Base-by-base conservation (phyloP, 2,329 filamentous ascomycete genomes). In the Phyllosticta paracitricarpa region DNA sequence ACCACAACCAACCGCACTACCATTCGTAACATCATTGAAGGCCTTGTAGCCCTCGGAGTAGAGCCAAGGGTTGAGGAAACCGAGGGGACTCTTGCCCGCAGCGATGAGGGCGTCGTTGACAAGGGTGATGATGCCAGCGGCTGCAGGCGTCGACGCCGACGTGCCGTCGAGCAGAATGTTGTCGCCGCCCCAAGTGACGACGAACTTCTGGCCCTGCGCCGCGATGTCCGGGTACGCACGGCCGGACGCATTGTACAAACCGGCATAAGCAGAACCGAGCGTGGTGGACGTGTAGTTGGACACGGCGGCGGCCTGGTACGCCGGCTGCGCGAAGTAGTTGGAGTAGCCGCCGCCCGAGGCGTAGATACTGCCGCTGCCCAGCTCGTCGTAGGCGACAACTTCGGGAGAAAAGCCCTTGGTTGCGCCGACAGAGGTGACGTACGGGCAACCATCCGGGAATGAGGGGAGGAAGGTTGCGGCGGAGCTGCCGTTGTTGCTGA, bases 401-500 rank as follows among this genome's bases (percentile, higher is more conserved):
- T 87, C 86, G 0, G 84, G 84, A 63, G 77, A 69, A 52, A 79
- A 75, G 64, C 76, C 72, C 64, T 77, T 74, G 1, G 84, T 85
- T 1, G 82, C 86, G 6, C 87, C 87, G 1, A 89, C 82, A 2
- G 80, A 75, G 0, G 87, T 89, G 7, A 89, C 81, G 70, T 83
- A 89, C 0, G 86, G 87, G 66, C 87, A 90, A 0, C 81, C 81
- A 0, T 81, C 82, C 0, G 87, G 87, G 72, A 89, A 90, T 4
- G 79, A 80, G 1, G 85, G 79, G 30, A 84, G 75, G 68, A 86
- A 84, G 22, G 79, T 76, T 9, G 79, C 79, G 1, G 76, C 79
- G 62, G 82, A 78, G 53, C 73, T 77, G 24, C 84, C 85, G 61
- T 87, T 83, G 67, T 86, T 84, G 61, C 78, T 78, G 58, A 77